Percentiles rank a stretch among this genome's conserved stretches.
phyloP scores from a whole-genome alignment of 768 basidiomycete genomes.

The Boletus tomentosulus region DNA sequence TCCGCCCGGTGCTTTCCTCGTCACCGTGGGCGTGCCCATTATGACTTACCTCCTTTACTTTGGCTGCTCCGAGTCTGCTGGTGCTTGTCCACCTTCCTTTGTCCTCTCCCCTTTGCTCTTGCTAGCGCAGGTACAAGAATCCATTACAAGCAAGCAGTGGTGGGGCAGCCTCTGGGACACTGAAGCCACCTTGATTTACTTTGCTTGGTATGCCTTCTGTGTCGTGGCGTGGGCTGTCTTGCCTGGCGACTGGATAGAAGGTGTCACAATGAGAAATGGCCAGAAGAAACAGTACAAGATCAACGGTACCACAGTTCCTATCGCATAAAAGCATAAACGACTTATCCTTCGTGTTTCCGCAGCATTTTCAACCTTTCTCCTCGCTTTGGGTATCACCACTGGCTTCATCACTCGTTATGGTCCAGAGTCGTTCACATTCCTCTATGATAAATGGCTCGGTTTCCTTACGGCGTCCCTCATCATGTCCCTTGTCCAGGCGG shows the following conservation, averaged over 20 bases:
- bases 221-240: slow-evolving; percentile 77
- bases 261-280: slow-evolving; percentile 70
- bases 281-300: slow-evolving; percentile 84
- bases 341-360: neutral
- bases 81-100: slow-evolving; percentile 62
- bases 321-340: neutral
- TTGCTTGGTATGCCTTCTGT: slow-evolving; percentile 89
- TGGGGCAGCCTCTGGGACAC: slow-evolving; percentile 83
- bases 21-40: slow-evolving; percentile 68
- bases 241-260: slow-evolving; percentile 70
- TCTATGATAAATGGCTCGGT: slow-evolving; percentile 91
- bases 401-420: slow-evolving; percentile 75
- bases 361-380: slow-evolving; percentile 87
- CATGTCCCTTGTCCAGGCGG: slow-evolving; percentile 74
- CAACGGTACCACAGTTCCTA: slow-evolving; percentile 60
- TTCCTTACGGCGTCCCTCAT: slow-evolving; percentile 77
- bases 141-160: slow-evolving; percentile 50
- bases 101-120: slow-evolving; percentile 32
- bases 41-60: slow-evolving; percentile 74
- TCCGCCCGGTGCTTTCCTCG: slow-evolving; percentile 68
- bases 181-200: slow-evolving; percentile 69
- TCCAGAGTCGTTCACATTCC: slow-evolving; percentile 75
- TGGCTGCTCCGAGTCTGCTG: slow-evolving; percentile 66
- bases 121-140: slow-evolving; percentile 37
- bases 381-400: slow-evolving; percentile 67